Conservation (phyloP, 2,329 filamentous ascomycete genomes). For the Colletotrichum salicis region DNA sequence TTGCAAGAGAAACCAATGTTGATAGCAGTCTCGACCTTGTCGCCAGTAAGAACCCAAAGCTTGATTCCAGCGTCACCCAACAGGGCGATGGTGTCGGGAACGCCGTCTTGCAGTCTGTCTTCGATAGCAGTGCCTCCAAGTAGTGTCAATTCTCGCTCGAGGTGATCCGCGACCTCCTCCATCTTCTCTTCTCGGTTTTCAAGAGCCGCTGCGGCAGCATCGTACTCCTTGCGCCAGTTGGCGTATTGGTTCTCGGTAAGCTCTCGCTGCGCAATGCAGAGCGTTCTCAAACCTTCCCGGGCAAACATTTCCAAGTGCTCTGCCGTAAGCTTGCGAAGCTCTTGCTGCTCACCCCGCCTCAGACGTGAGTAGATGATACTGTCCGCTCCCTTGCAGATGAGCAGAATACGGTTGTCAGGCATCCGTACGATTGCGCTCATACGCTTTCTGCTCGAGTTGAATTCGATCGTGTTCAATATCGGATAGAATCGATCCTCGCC, state of each 20-base stretch:
- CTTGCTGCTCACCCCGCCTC: slow-evolving; percentile 83
- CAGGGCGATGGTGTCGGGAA: slow-evolving; percentile 93
- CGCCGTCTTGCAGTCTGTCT: slow-evolving; percentile 94
- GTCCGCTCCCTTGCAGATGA: slow-evolving; percentile 98
- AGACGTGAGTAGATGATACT: slow-evolving; percentile 96
- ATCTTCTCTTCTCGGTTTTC: slow-evolving; percentile 91
- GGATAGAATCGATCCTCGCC: slow-evolving; percentile 87
- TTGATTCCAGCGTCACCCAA: slow-evolving; percentile 96
- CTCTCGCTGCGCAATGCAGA: slow-evolving; percentile 89
- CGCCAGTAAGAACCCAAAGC: slow-evolving; percentile 96
- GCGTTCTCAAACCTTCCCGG: slow-evolving; percentile 89
- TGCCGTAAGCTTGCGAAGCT: slow-evolving; percentile 84
- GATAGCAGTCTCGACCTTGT: slow-evolving; percentile 99
- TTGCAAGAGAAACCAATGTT: slow-evolving; percentile 99
- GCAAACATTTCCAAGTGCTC: slow-evolving; percentile 98
- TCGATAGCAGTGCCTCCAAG: slow-evolving; percentile 97
- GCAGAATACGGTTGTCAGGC: slow-evolving; percentile 87
- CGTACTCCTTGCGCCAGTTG: slow-evolving; percentile 86
- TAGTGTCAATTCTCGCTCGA: slow-evolving; percentile 89
- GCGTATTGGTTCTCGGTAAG: slow-evolving; percentile 85
- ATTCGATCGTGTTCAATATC: slow-evolving; percentile 94
- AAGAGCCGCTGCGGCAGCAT: slow-evolving; percentile 84
- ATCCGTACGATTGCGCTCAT: slow-evolving; percentile 98
- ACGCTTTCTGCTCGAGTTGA: slow-evolving; percentile 95
- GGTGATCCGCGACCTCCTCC: slow-evolving; percentile 87